A percentile compares a stretch with the other conserved stretches of the same genome.
Conservation (phyloP, 176 grass and related monocot species). For the Saccharum spontaneum region DNA sequence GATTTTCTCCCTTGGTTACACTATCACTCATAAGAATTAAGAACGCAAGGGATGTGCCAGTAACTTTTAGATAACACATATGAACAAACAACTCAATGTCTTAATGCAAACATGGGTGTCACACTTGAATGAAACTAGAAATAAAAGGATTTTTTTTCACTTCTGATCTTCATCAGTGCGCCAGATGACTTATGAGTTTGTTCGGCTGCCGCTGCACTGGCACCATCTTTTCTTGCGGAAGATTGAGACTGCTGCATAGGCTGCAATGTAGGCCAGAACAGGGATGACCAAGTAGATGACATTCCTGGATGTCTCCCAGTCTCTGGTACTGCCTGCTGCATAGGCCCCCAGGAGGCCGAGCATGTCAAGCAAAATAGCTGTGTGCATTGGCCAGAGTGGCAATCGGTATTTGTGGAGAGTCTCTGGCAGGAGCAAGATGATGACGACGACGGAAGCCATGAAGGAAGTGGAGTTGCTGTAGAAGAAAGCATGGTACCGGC, state of each 20-base stretch:
- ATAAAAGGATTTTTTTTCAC: neutral
- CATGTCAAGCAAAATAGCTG: conserved; percentile 43
- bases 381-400: conserved; percentile 33
- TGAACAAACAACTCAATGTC: neutral
- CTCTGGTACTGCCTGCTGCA: conserved; percentile 44
- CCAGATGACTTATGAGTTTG: neutral
- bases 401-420: neutral
- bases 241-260: neutral
- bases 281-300: conserved; percentile 38
- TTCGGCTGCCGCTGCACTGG: too few relatives aligned
- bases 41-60: neutral
- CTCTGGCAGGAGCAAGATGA: conserved; percentile 25
- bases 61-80: neutral
- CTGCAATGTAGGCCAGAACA: conserved; percentile 38
- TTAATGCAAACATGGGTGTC: neutral
- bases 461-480: conserved; percentile 52
- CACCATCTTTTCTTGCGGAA: neutral
- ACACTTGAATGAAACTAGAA: neutral
- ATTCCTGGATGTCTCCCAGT: conserved; percentile 28
- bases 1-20: neutral
- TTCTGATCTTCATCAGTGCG: neutral
- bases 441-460: conserved; percentile 36
- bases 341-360: conserved; percentile 53
- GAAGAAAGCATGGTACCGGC: conserved; percentile 41
- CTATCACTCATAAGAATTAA: neutral